Evolutionary conservation across 2,329 filamentous ascomycete species (phyloP).

Genomic region (Neofusicoccum kwambonambiense): DNA sequence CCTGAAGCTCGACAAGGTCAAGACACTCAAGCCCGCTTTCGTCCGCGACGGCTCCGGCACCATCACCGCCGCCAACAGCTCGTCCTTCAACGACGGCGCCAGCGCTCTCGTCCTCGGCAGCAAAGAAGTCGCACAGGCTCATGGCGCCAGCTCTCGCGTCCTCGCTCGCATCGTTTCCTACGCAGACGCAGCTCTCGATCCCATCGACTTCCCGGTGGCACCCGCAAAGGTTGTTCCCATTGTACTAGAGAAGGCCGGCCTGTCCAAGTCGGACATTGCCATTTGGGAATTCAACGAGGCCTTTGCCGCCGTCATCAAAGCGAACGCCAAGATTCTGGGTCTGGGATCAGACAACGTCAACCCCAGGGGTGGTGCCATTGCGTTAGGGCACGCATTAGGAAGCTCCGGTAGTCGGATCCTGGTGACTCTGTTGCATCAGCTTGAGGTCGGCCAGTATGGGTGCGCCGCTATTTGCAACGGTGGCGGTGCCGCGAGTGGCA

Average conservation of each 20-base stretch:
- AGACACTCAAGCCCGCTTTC: conserved; percentile 87
- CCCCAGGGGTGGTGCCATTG: conserved; percentile 85
- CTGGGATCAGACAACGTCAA: conserved; percentile 80
- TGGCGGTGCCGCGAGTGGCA: conserved; percentile 84
- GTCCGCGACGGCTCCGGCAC: conserved; percentile 84
- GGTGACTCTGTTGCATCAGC: conserved; percentile 84
- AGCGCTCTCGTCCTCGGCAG: conserved; percentile 84
- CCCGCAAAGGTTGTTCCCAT: conserved; percentile 90
- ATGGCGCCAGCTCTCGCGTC: conserved; percentile 73
- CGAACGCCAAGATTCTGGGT: conserved; percentile 88
- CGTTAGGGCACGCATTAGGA: conserved; percentile 85
- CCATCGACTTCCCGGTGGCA: conserved; percentile 92
- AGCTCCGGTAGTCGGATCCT: conserved; percentile 92
- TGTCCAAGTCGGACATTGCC: conserved; percentile 86
- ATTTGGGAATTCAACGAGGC: conserved; percentile 99
- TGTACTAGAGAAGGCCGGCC: conserved; percentile 82
- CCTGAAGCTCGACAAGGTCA: conserved; percentile 81
- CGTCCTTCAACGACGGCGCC: conserved; percentile 91
- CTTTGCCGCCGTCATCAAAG: conserved; percentile 92
- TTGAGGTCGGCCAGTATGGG: conserved; percentile 90
- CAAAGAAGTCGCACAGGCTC: conserved; percentile 76
- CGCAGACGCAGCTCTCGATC: conserved; percentile 85
- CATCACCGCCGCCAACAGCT: conserved; percentile 92
- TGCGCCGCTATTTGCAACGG: conserved; percentile 97
- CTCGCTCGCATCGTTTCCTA: conserved; percentile 83